Base-by-base conservation (phyloP, 768 basidiomycete species). In the Lepiota brunneoincarnata region DNA sequence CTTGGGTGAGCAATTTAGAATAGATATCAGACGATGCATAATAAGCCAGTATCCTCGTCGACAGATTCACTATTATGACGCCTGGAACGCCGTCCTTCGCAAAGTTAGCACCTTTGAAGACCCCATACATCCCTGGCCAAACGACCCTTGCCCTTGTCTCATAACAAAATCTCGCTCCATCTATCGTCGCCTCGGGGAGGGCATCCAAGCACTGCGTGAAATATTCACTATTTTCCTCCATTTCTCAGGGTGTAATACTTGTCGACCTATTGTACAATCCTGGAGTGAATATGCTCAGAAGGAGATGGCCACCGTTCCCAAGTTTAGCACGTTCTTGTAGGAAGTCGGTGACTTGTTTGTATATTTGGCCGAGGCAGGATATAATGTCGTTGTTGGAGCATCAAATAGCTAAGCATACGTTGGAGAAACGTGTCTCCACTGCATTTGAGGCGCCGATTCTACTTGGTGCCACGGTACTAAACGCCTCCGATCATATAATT, bases 1-100 rank as follows among this genome's bases (percentile, higher is more conserved):
- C 60, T n/a, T 63, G 60, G 59, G 60, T 60, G 18, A 21, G 60
- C 41, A 0, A 4, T 6, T 34, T 9, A 14, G 11, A 20, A 41
- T 11, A 1, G n/a, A 26, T 38, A 20, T 6, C 15, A 24, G n/a
- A 9, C n/a, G 23, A 10, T 6, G 12, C 12, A 17, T 17, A 34
- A n/a, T 31, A 28, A 47, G 17, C 18, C 12, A 7, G 20, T 14
- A 31, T 9, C 31, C 31, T 9, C 31, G 7, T 6, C 14, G 23
- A 24, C 14, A 50, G 49, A 23, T 31, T 11, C 49, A 41, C 18
- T 50, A 21, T n/a, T 23, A 50, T n/a, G 49, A 50, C 5, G 23
- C 49, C 12, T 50, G 49, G 49, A 50, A 15, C 38, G 39, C 45
- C 7, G 49, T 37, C 26, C 39, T 50, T 10, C 49, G 26, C 17